phyloP scores from a whole-genome alignment of 1,284 basidiomycete genomes.

The Rhodotorula sp. region DNA sequence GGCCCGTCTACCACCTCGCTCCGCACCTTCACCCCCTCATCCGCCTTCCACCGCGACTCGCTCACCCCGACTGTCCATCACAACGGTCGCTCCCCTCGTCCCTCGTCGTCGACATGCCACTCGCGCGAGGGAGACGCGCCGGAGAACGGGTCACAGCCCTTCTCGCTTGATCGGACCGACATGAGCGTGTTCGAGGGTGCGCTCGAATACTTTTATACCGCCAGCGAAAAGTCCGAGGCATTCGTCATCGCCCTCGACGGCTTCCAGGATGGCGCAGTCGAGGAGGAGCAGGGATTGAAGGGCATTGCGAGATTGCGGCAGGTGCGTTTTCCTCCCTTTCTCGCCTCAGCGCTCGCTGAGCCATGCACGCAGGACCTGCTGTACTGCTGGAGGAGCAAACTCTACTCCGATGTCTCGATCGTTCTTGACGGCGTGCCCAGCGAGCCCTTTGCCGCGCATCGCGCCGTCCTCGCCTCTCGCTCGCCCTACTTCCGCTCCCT shows the following conservation, averaged over 20 bases:
- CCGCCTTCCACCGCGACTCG: background rate
- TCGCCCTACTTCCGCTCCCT: slow-evolving; percentile 82
- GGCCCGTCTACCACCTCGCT: slow-evolving; percentile 22
- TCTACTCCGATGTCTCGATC: slow-evolving; percentile 86
- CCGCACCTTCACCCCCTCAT: slow-evolving; percentile 14
- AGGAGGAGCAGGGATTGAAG: slow-evolving; percentile 13
- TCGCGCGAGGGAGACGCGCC: slow-evolving; percentile 52
- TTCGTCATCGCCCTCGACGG: slow-evolving; percentile 87
- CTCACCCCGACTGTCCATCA: background rate
- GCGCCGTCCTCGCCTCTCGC: slow-evolving; percentile 86
- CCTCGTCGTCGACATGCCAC: slow-evolving; percentile 19
- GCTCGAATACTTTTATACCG: slow-evolving; percentile 86
- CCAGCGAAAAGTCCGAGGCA: slow-evolving; percentile 73
- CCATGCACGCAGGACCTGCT: slow-evolving; percentile 72
- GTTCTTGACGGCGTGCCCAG: slow-evolving; percentile 65
- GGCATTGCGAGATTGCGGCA: slow-evolving; percentile 28
- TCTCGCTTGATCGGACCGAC: slow-evolving; percentile 37
- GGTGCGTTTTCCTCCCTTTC: slow-evolving; percentile 9
- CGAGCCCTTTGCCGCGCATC: slow-evolving; percentile 84
- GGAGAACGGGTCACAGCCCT: slow-evolving; percentile 63
- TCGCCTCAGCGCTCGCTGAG: background rate
- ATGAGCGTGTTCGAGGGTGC: slow-evolving; percentile 54
- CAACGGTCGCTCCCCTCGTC: background rate
- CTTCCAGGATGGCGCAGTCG: slow-evolving; percentile 56
- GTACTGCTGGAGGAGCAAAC: slow-evolving; percentile 91